A percentile compares a stretch with the other conserved stretches of the same genome.
Conservation (phyloP, 345 rosid genomes). For the Kandelia obovata region DNA sequence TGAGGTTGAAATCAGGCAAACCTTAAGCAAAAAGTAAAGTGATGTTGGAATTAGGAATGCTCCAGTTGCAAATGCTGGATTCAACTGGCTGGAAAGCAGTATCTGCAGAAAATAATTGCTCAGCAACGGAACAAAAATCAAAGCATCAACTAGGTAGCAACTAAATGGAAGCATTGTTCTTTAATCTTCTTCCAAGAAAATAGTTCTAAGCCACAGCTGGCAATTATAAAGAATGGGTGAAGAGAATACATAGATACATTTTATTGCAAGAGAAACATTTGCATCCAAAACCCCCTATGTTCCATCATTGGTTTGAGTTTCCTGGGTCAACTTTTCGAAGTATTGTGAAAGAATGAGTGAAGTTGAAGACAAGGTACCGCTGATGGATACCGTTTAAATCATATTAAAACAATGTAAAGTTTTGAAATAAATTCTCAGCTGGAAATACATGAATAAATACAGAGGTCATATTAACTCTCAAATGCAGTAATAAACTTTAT, state of each 20-base stretch:
- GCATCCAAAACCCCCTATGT: not conserved
- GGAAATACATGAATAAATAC: too few species aligned
- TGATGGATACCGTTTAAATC: too few species aligned
- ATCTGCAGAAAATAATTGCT: slow-evolving; percentile 49
- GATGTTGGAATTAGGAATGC: slow-evolving; percentile 85
- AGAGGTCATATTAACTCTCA: not conserved
- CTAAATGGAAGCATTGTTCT: not conserved
- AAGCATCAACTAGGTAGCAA: not conserved
- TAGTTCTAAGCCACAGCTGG: not conserved
- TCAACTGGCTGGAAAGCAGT: slow-evolving; percentile 61
- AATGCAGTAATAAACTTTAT: not conserved
- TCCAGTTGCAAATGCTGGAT: slow-evolving; percentile 66
- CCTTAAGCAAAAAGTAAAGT: slow-evolving; percentile 84
- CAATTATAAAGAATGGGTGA: not conserved
- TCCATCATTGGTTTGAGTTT: not conserved
- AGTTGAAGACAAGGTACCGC: too few species aligned
- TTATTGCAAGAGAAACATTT: not conserved
- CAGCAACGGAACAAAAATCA: slow-evolving; percentile 21
- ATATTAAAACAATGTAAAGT: too few species aligned
- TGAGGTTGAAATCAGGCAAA: slow-evolving; percentile 21
- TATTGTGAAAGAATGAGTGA: too few species aligned
- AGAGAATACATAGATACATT: not conserved
- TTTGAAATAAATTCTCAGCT: too few species aligned
- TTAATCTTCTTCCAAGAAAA: slow-evolving; percentile 4
- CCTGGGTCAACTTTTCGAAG: not conserved